Base-by-base conservation (phyloP, 192 early-diverging fungal species). In the Coemansia umbellata region DNA sequence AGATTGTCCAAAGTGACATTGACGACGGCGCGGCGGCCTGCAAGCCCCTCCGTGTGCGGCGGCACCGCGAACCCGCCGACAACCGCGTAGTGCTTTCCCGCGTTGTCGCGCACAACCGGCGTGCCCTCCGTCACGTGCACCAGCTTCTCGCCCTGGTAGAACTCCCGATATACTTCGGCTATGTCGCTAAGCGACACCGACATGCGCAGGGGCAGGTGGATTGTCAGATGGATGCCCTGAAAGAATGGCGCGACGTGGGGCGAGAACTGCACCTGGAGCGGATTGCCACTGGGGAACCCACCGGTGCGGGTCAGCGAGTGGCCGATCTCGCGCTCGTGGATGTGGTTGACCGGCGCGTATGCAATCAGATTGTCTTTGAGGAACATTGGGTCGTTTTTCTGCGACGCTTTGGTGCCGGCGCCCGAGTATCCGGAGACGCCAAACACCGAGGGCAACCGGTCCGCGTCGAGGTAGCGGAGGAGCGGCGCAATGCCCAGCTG, bases 391-490 rank as follows among this genome's bases (percentile, higher is more conserved):
- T 99, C 90, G 78, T 99, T 99, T 74, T 97, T 97, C 48, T 85
- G 89, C 44, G 91, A 93, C 35, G 97, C 94, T 53, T 88, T 94
- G 27, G 97, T 99, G 4, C 97, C 97, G 9, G 97, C 97, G n/a
- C 97, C 97, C 60, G 89, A 91, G 81, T 99, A 99, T 14, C 97
- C 97, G 31, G 91, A 94, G 3, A 97, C 91, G 45, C 92, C 93
- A 84, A 96, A 94, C 22, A 97, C 81, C 21, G 92, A 87, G 18
- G 91, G 91, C 24, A 80, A 66, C 9, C 73, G 62, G 3, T 62
- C 33, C 0, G 63, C 13, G 22, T 72, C 80, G 41, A 91, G 42
- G 52, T 75, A 84, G 8, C 83, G 81, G 36, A 93, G 64, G 40
- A 99, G 76, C 11, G 97, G 97, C 8, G 84, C 86, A 52, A 97